A percentile compares a stretch with the other conserved stretches of the same genome.
Evolutionary conservation across 257 asterid genomes (phyloP).

Genomic region (Echium plantagineum): DNA sequence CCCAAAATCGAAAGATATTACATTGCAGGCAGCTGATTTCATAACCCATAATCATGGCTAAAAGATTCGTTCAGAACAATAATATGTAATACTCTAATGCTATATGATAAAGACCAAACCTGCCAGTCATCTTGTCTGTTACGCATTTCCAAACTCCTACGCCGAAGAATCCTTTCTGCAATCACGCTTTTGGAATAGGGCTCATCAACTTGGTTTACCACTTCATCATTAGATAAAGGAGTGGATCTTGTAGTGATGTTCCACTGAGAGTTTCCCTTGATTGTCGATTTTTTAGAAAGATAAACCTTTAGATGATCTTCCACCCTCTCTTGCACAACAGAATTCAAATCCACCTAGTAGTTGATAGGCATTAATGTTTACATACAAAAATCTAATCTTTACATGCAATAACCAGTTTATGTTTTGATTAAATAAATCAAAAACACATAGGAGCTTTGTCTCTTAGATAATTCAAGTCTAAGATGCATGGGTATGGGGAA

Average conservation of each 20-base stretch:
- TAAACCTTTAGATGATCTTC: conserved; percentile 53
- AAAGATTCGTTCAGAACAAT: too few relatives aligned
- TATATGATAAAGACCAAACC: conserved; percentile 27
- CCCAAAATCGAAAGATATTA: too few relatives aligned
- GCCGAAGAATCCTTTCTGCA: conserved; percentile 50
- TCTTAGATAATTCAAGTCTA: background rate
- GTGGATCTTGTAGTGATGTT: conserved; percentile 25
- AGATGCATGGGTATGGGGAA: background rate
- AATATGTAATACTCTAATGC: background rate
- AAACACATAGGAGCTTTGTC: too few relatives aligned
- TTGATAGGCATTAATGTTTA: background rate
- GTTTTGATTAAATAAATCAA: too few relatives aligned
- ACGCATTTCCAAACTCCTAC: conserved; percentile 57
- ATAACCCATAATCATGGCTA: too few relatives aligned
- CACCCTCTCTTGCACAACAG: conserved; percentile 44
- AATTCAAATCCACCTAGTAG: conserved; percentile 52
- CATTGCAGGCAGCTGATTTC: too few relatives aligned
- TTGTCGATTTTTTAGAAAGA: conserved; percentile 47
- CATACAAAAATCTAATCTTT: too few relatives aligned
- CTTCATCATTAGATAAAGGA: conserved; percentile 20
- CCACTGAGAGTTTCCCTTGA: conserved; percentile 26
- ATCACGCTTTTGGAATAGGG: conserved; percentile 43
- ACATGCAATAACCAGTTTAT: too few relatives aligned
- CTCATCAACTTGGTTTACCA: conserved; percentile 35
- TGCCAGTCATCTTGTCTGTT: conserved; percentile 70